phyloP scores from a whole-genome alignment of 164 flowering plant genomes.

The Chimonanthus salicifolius region DNA sequence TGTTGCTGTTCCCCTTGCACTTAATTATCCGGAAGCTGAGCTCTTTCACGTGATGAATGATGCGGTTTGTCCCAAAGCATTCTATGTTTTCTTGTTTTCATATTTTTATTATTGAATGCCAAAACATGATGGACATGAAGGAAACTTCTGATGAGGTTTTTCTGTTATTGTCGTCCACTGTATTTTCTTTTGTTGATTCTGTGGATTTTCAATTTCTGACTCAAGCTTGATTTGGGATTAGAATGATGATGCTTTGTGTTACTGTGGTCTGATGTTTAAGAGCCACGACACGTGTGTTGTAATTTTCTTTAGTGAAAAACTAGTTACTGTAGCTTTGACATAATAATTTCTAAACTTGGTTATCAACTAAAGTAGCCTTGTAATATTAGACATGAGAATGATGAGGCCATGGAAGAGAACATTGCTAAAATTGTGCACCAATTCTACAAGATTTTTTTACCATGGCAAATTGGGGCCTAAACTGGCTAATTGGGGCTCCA shows the following conservation, averaged over 20 bases:
- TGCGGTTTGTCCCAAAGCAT: conserved; percentile 51
- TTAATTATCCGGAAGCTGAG: conserved; percentile 94
- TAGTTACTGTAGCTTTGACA: neutral
- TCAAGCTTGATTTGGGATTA: neutral
- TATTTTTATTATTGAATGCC: conserved; percentile 1
- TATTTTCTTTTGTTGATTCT: neutral
- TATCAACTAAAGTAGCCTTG: too few relatives aligned
- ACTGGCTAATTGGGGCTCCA: too few relatives aligned
- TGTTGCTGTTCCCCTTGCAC: conserved; percentile 97
- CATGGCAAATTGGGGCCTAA: too few relatives aligned
- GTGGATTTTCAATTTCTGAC: neutral
- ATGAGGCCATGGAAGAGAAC: too few relatives aligned
- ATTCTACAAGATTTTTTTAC: too few relatives aligned
- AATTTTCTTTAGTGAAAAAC: neutral
- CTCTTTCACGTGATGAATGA: conserved; percentile 91
- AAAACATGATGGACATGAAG: neutral
- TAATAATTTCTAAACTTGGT: neutral
- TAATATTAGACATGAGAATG: too few relatives aligned
- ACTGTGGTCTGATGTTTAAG: neutral
- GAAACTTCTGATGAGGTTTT: neutral
- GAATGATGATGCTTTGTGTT: neutral
- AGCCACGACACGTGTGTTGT: conserved; percentile 1
- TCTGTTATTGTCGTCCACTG: neutral
- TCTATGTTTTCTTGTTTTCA: neutral
- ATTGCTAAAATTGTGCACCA: too few relatives aligned